A percentile compares a stretch with the other conserved stretches of the same genome.
Conservation (phyloP, 495 filamentous ascomycete species). For the Emericellopsis terricola region DNA sequence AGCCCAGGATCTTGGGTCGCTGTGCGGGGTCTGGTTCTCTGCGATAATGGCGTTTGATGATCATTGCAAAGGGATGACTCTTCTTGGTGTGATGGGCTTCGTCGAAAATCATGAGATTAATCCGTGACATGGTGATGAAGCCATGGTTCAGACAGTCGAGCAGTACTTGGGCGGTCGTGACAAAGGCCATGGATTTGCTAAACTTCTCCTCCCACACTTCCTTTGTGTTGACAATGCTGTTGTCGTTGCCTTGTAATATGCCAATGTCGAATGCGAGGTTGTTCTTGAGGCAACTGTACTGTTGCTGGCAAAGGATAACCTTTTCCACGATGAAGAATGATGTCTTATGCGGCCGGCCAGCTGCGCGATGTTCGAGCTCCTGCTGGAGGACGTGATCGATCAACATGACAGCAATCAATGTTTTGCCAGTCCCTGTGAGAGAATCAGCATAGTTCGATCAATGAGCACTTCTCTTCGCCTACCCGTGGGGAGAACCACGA, state of each 20-base stretch:
- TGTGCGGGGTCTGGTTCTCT: conserved; percentile 12
- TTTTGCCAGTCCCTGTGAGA: conserved; percentile 74
- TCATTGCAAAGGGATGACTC: conserved; percentile 78
- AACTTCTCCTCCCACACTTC: conserved; percentile 53
- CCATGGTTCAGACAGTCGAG: conserved; percentile 61
- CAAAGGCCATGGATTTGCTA: conserved; percentile 63
- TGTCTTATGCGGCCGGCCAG: conserved; percentile 41
- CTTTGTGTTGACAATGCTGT: conserved; percentile 35
- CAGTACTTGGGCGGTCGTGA: conserved; percentile 84
- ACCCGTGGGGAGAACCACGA: conserved; percentile 94
- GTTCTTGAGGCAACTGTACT: conserved; percentile 61
- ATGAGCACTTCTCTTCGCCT: conserved; percentile 3
- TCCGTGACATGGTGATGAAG: conserved; percentile 62
- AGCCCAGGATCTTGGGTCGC: conserved; percentile 75
- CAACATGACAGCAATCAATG: conserved; percentile 79
- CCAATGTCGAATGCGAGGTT: conserved; percentile 72
- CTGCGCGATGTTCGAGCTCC: conserved; percentile 53
- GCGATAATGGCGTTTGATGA: conserved; percentile 75
- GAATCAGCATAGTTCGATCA: neutral
- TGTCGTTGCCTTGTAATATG: conserved; percentile 55
- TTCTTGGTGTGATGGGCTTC: conserved; percentile 97
- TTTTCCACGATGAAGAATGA: conserved; percentile 85
- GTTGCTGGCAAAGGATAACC: conserved; percentile 82
- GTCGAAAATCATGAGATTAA: conserved; percentile 89
- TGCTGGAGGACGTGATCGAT: conserved; percentile 59